phyloP scores from a whole-genome alignment of 176 grass and related monocot genomes.

The Ampelocalamus luodianensis region DNA sequence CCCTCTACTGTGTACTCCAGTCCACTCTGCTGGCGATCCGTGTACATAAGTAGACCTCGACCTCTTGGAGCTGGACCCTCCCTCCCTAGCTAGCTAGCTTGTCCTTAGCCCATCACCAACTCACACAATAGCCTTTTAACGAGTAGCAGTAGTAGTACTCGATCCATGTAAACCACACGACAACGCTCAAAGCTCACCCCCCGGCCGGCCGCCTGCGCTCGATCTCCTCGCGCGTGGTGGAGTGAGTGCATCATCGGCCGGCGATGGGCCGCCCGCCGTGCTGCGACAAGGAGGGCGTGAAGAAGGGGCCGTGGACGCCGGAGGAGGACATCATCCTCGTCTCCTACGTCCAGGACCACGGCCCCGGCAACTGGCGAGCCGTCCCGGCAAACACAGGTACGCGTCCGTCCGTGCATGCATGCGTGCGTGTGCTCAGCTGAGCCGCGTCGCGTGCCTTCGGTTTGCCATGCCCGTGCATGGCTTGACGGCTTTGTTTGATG shows the following conservation, averaged over 20 bases:
- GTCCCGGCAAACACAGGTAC: slow-evolving; percentile 60
- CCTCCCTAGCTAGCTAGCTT: no score
- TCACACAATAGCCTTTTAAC: no score
- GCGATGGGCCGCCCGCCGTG: slow-evolving; percentile 71
- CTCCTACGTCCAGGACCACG: slow-evolving; percentile 82
- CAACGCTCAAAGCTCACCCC: no score
- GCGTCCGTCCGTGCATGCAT: background rate
- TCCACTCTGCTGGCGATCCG: no score
- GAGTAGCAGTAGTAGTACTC: no score
- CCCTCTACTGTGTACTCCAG: no score
- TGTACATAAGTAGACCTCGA: no score
- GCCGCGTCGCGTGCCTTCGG: background rate
- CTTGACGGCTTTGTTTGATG: background rate
- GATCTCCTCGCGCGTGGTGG: background rate
- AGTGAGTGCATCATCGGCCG: background rate
- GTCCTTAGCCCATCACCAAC: no score
- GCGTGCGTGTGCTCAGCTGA: no score
- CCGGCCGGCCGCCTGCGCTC: background rate
- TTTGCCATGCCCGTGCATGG: background rate
- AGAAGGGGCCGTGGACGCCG: slow-evolving; percentile 89
- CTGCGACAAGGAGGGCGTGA: slow-evolving; percentile 65
- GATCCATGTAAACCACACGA: no score
- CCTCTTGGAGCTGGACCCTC: no score
- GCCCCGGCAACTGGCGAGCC: slow-evolving; percentile 76
- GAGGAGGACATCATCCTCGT: slow-evolving; percentile 86